Evolutionary conservation across 305 asterid genomes (phyloP), one percentile per base, ranked within the genome.

Genomic region (Solanum hybrid): DNA sequence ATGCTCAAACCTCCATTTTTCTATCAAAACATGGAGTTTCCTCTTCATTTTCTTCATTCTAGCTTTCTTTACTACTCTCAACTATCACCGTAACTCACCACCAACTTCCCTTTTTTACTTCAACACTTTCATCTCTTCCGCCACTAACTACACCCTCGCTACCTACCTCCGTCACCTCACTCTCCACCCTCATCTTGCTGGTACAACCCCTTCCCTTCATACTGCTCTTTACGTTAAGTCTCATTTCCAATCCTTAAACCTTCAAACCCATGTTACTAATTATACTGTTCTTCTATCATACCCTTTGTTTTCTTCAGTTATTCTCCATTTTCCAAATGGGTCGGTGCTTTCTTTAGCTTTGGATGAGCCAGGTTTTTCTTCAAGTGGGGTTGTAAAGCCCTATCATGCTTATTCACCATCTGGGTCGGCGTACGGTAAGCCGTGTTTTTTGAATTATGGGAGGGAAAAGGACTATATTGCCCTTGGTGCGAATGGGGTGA

Each of bases 381-480:
- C 29, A n/a, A 87, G 87, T 66, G 98, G 92, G 80, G 94, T 94
- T 86, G 94, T 96, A 1, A 6, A n/a, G 86, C 98, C 99, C 4
- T 96, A 94, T 95, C 99, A 97, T 91, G 99, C 99, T 1, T 97
- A 95, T 92, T 93, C 99, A 64, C 98, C 98, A 10, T 94, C 98
- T 64, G 99, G 99, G 88, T 88, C 97, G 79, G 98, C 91, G 81
- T 92, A 94, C 88, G 98, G 95, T 6, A 81, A 34, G 73, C 95
- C 97, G 29, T 95, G 94, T 82, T 97, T 96, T 36, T 51, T 96
- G 79, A 97, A 97, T 94, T 94, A 95, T 92, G 99, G 99, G 51
- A 90, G 95, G 91, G 96, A 93, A 51, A 88, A 92, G 90, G 99
- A 97, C 92, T 97, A 94, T 93, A 90, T 88, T 6, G 92, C 91